Evolutionary conservation across 2,329 filamentous ascomycete genomes (phyloP), one percentile per base, ranked within the genome.

Genomic region (Didymellaceae sp.): DNA sequence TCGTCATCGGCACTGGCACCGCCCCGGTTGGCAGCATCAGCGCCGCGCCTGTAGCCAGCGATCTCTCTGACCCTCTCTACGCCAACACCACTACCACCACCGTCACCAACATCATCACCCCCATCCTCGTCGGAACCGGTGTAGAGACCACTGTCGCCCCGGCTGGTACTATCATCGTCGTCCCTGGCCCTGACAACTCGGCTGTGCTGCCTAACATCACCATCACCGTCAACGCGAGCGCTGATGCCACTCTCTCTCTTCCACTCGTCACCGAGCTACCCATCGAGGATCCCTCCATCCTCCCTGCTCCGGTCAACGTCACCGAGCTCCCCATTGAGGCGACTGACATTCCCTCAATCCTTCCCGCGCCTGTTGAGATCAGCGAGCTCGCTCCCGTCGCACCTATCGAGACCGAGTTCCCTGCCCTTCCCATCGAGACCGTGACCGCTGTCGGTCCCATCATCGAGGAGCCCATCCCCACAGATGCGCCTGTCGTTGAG

Each of bases 191-290:
- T 2, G 47, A 39, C 13, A 47, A 28, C 37, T 22, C 35, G 7
- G 47, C 34, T 8, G 32, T 32, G 8, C 45, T 46, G 30, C 48
- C 48, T 16, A 52, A 46, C 42, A 43, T 46, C 25, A 52, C 48
- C 16, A 20, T 46, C 38, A 44, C 52, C 1, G 11, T 50, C 52
- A 41, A 37, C 37, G 35, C 46, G 2, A 43, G 30, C 16, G 32
- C 37, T n/a, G 48, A 45, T 6, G 48, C 44, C 4, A 47, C 49
- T 13, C 39, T 43, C 5, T 26, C 47, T 22, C 14, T 50, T 11
- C 20, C 16, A 13, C 33, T 50, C 11, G 24, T 16, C 25, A 51
- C 34, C 22, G 34, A 16, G n/a, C 16, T 40, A 5, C 33, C 43
- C 17, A 8, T 22, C 31, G 31, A 45, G 28, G 35, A 39, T 7